Evolutionary conservation across 2,329 filamentous ascomycete species (phyloP).

Genomic region (Penicillium sp.): DNA sequence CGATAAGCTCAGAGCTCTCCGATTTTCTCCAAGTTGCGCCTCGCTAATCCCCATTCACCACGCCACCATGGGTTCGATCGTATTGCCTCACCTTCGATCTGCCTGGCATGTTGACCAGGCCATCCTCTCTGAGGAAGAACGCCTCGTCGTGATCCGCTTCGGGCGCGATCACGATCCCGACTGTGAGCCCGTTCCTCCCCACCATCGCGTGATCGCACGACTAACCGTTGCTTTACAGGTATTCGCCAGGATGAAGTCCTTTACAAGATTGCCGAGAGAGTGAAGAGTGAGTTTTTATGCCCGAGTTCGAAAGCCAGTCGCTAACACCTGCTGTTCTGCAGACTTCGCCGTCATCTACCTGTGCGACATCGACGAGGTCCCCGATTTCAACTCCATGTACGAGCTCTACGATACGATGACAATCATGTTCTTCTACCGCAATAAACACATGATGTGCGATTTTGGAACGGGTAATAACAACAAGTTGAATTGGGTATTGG

Average conservation of each 20-base stretch:
- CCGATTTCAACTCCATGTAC: constrained; percentile 97
- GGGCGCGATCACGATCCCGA: constrained; percentile 84
- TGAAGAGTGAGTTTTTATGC: constrained; percentile 68
- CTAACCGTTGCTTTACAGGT: constrained; percentile 43
- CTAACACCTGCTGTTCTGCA: constrained; percentile 21
- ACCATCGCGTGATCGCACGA: constrained; percentile 2
- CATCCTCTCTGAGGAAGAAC: constrained; percentile 88
- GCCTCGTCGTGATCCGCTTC: constrained; percentile 83
- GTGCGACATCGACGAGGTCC: constrained; percentile 89
- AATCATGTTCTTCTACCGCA: constrained; percentile 74
- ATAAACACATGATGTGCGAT: constrained; percentile 94
- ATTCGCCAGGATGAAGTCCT: constrained; percentile 91
- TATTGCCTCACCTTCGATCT: constrained; percentile 86
- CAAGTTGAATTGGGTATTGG: constrained; percentile 93
- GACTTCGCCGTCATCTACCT: constrained; percentile 73
- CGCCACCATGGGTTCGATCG: constrained; percentile 76
- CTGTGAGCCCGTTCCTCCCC: constrained; percentile 47
- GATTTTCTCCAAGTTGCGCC: constrained; percentile 20
- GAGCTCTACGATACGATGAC: constrained; percentile 86
- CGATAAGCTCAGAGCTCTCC: constrained; percentile 30
- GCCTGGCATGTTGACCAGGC: constrained; percentile 99
- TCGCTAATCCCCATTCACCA: neutral
- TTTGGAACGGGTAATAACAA: constrained; percentile 99
- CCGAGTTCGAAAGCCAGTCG: constrained; percentile 38
- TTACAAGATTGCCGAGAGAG: constrained; percentile 88